Evolutionary conservation across 345 rosid species (phyloP).

Genomic region (Mallotus nudiflorus): DNA sequence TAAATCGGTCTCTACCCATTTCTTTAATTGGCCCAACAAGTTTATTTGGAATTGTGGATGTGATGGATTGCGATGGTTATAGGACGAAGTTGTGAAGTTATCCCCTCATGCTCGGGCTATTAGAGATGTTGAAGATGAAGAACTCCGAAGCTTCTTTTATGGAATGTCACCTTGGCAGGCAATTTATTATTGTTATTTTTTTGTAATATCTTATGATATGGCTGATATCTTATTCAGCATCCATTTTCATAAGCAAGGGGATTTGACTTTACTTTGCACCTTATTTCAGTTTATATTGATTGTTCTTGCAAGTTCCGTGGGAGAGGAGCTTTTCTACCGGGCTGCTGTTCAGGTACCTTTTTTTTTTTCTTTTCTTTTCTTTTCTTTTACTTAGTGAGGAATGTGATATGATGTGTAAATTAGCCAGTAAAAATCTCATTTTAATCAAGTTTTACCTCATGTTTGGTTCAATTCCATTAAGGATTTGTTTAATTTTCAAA

Average conservation of each 20-base stretch:
- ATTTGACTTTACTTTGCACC: conserved; percentile 9
- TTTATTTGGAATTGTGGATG: conserved; percentile 12
- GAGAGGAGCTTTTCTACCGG: conserved; percentile 98
- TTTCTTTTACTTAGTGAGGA: too few species aligned
- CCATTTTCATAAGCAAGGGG: neutral
- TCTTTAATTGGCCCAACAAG: neutral
- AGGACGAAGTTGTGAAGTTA: conserved; percentile 97
- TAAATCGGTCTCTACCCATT: neutral
- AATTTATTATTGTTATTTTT: neutral
- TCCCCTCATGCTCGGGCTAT: conserved; percentile 98
- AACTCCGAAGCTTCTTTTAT: conserved; percentile 88
- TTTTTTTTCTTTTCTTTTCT: neutral
- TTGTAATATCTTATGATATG: neutral
- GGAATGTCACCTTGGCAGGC: conserved; percentile 99
- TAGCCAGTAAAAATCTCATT: too few species aligned
- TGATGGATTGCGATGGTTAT: conserved; percentile 19
- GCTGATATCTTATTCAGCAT: neutral
- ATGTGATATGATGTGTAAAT: too few species aligned
- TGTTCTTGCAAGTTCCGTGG: conserved; percentile 89
- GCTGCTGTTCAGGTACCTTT: conserved; percentile 89
- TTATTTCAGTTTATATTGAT: conserved; percentile 69
- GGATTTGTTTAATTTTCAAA: too few species aligned
- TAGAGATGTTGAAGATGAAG: conserved; percentile 98
- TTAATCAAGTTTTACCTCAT: too few species aligned
- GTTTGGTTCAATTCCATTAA: too few species aligned